Base-by-base conservation (phyloP, 108 stramenopile species). In the Asterionellopsis glacialis region DNA sequence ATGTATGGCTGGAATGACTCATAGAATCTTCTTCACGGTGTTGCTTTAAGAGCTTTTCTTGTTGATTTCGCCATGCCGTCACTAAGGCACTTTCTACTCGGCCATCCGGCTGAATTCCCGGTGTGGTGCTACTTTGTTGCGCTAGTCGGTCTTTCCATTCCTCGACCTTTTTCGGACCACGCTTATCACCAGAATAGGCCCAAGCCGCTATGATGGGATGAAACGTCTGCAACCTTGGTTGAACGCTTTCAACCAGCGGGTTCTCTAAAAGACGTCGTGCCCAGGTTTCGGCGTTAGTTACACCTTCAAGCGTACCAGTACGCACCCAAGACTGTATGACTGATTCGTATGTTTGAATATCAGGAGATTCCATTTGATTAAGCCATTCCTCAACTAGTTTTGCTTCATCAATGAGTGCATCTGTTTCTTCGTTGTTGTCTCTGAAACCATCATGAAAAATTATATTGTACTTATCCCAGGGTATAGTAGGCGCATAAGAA, bases 271-370 rank as follows among this genome's bases (percentile, higher is more conserved):
- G 16, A 14, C 65, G 63, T 41, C 72, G 63, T 6, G 64, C 72
- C 61, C 74, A 65, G 33, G 22, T 42, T 57, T 84, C 83, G 9
- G 85, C 84, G 12, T 69, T 53, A 7, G 72, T 27, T 27, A 91
- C 57, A 5, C 85, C 84, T 28, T 83, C 74, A 16, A 57, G 23
- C 2, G 83, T 87, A 13, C 85, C 83, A 24, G 81, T 84, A 9
- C 81, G 64, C 14, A 81, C 54, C 84, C 81, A 88, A 22, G 85
- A 83, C 53, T 84, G 81, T 53, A 91, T 88, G n/a, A 79, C 58
- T 55, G 74, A 70, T 60, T 88, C 85, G 53, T 80, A 87, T 11
- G 76, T 83, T 50, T 83, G 81, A 64, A 81, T 67, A 50, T 75
- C 79, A 21, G 84, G 73, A 42, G 44, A 16, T 54, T 77, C 66